A percentile compares a stretch with the other conserved stretches of the same genome.
Conservation (phyloP, 2,329 filamentous ascomycete genomes). For the Neofusicoccum sp. region DNA sequence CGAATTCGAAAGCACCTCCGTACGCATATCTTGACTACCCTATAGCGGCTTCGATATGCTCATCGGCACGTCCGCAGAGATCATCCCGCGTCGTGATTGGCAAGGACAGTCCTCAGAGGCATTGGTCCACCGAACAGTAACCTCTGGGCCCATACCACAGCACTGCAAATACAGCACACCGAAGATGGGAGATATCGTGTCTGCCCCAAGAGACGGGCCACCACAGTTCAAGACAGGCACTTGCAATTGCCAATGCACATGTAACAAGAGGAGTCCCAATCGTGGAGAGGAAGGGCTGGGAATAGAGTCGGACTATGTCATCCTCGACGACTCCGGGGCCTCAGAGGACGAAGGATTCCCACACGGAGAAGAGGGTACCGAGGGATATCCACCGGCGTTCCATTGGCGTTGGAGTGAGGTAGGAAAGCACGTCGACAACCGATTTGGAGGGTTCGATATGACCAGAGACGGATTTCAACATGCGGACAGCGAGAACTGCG, state of each 20-base stretch:
- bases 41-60: not conserved
- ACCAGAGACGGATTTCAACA: slow-evolving; percentile 3
- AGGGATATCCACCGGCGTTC: not conserved
- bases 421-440: slow-evolving; percentile 5
- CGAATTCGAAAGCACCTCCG: not conserved
- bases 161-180: not conserved
- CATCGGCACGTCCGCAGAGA: slow-evolving; percentile 9
- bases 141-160: not conserved
- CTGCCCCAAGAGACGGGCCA: not conserved
- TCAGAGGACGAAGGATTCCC: not conserved
- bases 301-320: not conserved
- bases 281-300: not conserved
- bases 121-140: too few relatives aligned
- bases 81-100: not conserved
- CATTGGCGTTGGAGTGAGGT: not conserved
- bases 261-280: not conserved
- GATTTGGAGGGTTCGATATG: slow-evolving; percentile 6
- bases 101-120: not conserved
- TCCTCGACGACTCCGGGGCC: not conserved
- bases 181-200: not conserved
- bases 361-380: not conserved
- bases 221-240: not conserved
- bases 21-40: not conserved
- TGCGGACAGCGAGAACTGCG: not conserved
- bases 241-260: slow-evolving; percentile 9